Evolutionary conservation across 768 basidiomycete species (phyloP), one percentile per base, ranked within the genome.

Genomic region (Mycena kentingensis): DNA sequence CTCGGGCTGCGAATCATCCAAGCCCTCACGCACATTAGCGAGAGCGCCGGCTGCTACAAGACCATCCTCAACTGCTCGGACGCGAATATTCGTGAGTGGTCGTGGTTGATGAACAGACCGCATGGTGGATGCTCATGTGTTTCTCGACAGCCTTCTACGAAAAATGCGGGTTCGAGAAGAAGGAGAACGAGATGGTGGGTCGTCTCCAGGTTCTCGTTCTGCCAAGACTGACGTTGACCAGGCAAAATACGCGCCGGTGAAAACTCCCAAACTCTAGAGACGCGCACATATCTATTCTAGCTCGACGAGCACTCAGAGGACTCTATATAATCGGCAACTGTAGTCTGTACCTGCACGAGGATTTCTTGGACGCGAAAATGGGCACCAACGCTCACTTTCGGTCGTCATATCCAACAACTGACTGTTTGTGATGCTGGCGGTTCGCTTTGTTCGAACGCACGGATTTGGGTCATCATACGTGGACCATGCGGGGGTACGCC

Each of bases 21-120:
- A 61, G 88, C 90, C 4, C 77, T 98, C 62, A 90, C 88, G 2
- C 79, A 78, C 46, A 85, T 98, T 64, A 90, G 91, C 67, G 88
- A 94, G 80, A 73, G 68, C 57, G 72, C 76, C 55, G 85, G 95
- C 38, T 80, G 89, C 70, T 99, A 98, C 75, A 99, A 99, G 85
- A 94, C 94, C 15, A 98, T 99, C 62, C 73, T 99, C 65, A 96
- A 99, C 68, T 99, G 97, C 68, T 91, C 80, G 65, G 84, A 92
- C 55, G 77, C 78, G 48, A 99, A 99, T 62, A 87, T 94, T 57
- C 90, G 96, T 98, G 66, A 70, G 94, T 84, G 29, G 45, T 42
- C 5, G 21, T 13, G n/a, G n/a, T 13, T 46, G 24, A 45, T 46
- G 41, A 55, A 35, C n/a, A 29, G 28, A 29, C 27, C 42, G 42